A percentile compares a stretch with the other conserved stretches of the same genome.
Evolutionary conservation across 2,329 filamentous ascomycete genomes (phyloP).

Genomic region (Sporothrix mexicana): DNA sequence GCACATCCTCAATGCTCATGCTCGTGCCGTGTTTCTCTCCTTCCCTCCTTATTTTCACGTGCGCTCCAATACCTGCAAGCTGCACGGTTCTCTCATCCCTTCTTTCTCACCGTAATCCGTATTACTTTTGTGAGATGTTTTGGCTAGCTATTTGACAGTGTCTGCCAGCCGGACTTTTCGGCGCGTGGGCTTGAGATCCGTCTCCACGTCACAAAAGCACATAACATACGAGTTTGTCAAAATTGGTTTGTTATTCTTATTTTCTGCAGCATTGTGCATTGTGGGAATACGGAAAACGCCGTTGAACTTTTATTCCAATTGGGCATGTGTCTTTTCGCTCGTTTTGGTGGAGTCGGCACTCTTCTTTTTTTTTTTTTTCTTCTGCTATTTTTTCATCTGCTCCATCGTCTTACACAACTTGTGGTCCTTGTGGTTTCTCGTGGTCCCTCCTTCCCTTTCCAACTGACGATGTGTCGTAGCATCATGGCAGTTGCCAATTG

Average conservation of each 20-base stretch:
- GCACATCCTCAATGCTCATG: background rate
- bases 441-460: background rate
- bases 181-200: background rate
- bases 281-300: background rate
- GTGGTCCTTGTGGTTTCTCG: too few relatives aligned
- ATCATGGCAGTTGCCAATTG: background rate
- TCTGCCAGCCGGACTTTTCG: background rate
- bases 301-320: background rate
- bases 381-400: background rate
- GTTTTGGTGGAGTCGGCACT: conserved; percentile 2
- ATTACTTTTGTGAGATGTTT: background rate
- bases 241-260: background rate
- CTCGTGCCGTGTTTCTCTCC: background rate
- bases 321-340: background rate
- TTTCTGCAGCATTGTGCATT: background rate
- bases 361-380: background rate
- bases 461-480: background rate
- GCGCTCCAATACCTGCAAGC: background rate
- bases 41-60: background rate
- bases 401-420: background rate
- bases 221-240: conserved; percentile 3
- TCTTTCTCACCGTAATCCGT: background rate
- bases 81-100: background rate
- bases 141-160: background rate
- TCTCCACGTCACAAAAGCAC: conserved; percentile 1